Percentiles rank a stretch among this genome's conserved stretches.
These are phyloP conservation scores for Termitomyces sp. DNA, from an alignment of 768 basidiomycete genomes.

Conservation along the genomic window DNA sequence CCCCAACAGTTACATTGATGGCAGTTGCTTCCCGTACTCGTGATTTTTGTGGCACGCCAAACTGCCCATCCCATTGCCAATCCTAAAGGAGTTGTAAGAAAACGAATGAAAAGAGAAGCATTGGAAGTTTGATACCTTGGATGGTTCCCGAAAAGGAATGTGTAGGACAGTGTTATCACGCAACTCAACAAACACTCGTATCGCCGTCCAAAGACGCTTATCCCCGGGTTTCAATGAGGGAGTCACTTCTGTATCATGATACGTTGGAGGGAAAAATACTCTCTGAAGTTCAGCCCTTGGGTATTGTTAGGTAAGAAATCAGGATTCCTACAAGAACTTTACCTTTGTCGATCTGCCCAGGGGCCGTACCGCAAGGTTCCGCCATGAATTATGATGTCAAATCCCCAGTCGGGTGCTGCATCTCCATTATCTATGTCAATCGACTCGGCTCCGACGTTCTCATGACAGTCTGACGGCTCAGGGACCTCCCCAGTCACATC, in stretches of 20 bases:
- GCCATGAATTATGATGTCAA: conserved; percentile 76
- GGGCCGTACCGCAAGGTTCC: conserved; percentile 85
- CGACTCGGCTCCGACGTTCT: conserved; percentile 31
- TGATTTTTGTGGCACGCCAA: conserved; percentile 40
- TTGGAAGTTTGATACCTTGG: conserved; percentile 51
- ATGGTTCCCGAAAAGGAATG: conserved; percentile 88
- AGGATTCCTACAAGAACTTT: neutral
- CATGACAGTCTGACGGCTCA: conserved; percentile 21
- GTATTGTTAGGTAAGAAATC: conserved; percentile 1
- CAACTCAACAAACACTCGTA: conserved; percentile 81
- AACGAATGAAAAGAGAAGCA: neutral
- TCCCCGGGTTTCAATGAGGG: conserved; percentile 68
- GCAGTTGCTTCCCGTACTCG: conserved; percentile 62
- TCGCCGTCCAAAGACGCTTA: conserved; percentile 72
- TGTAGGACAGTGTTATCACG: conserved; percentile 71
- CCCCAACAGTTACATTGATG: conserved; percentile 70
- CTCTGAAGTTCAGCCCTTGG: conserved; percentile 69
- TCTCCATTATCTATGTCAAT: conserved; percentile 85
- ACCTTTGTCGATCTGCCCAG: conserved; percentile 95
- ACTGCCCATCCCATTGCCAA: conserved; percentile 85
- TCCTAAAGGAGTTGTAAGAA: conserved; percentile 41
- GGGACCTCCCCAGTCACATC: conserved; percentile 83
- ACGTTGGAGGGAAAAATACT: conserved; percentile 79
- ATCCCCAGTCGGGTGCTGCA: conserved; percentile 87
- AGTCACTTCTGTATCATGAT: conserved; percentile 55